phyloP scores from a whole-genome alignment of 2,329 filamentous ascomycete species.

The Cercospora canescens region DNA sequence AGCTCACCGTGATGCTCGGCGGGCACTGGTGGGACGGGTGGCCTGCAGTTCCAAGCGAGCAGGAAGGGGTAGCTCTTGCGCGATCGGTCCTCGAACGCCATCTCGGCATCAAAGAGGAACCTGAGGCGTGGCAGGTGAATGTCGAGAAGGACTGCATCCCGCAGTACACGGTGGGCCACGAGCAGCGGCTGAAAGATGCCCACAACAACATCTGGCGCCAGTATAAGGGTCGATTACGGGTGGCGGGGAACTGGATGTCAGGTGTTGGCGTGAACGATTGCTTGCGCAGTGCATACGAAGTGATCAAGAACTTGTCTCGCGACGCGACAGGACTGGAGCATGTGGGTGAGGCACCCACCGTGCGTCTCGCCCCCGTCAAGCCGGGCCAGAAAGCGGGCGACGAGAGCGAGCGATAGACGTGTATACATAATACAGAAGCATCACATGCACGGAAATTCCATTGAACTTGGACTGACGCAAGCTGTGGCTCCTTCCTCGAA shows the following conservation, averaged over 20 bases:
- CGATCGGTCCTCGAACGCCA: constrained; percentile 70
- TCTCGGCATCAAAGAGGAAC: constrained; percentile 66
- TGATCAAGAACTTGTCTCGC: constrained; percentile 45
- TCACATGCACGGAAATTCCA: not conserved
- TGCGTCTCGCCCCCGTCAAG: constrained; percentile 22
- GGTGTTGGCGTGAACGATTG: constrained; percentile 54
- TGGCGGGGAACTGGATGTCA: constrained; percentile 53
- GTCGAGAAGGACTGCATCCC: constrained; percentile 77
- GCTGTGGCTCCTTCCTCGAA: not conserved
- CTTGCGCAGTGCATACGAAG: constrained; percentile 57
- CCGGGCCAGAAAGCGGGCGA: constrained; percentile 12
- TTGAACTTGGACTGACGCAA: not conserved
- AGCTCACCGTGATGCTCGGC: constrained; percentile 91
- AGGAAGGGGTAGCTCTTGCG: constrained; percentile 70
- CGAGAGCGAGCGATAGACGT: constrained; percentile 19
- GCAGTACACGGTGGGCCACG: constrained; percentile 83
- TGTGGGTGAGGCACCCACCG: constrained; percentile 26
- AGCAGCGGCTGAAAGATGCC: constrained; percentile 58
- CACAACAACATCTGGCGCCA: constrained; percentile 55
- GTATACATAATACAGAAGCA: constrained; percentile 21
- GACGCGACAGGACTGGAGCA: constrained; percentile 36
- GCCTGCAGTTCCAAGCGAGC: constrained; percentile 60
- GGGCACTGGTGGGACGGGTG: constrained; percentile 85
- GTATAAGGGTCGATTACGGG: constrained; percentile 65
- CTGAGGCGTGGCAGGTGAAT: constrained; percentile 61